Conservation (phyloP, 1,284 basidiomycete genomes). For the Trichosporon coremiiforme region DNA sequence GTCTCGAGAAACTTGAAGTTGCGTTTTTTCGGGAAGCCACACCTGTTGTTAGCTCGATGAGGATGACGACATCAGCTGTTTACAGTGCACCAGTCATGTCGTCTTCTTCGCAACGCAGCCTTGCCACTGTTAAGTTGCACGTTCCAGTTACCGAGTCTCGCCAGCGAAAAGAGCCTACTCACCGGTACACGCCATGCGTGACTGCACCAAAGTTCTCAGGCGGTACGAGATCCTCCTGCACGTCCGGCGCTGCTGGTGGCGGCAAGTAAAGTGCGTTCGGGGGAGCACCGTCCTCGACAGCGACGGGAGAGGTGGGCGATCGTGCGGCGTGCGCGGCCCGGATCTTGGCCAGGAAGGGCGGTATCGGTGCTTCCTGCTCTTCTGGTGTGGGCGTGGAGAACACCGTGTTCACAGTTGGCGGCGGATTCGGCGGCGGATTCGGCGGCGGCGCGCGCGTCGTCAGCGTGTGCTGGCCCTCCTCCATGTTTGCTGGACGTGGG, state of each 20-base stretch:
- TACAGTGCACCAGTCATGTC: neutral
- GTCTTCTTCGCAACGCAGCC: neutral
- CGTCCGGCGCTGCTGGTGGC: slow-evolving; percentile 47
- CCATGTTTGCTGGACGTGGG: slow-evolving; percentile 3
- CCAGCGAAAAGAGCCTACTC: neutral
- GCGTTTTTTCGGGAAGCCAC: slow-evolving; percentile 60
- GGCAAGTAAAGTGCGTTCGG: slow-evolving; percentile 52
- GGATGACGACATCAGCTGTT: neutral
- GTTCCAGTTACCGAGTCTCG: neutral
- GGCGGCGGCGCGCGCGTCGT: neutral
- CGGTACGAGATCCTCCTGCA: slow-evolving; percentile 52
- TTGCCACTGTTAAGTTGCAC: neutral
- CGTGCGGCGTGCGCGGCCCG: slow-evolving; percentile 21
- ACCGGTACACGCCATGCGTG: slow-evolving; percentile 59
- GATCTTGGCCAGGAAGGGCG: slow-evolving; percentile 40
- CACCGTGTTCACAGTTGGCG: slow-evolving; percentile 3
- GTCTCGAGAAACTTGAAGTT: slow-evolving; percentile 61
- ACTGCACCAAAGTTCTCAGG: slow-evolving; percentile 55
- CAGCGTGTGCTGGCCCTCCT: slow-evolving; percentile 14
- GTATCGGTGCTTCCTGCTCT: slow-evolving; percentile 19
- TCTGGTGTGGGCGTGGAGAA: neutral
- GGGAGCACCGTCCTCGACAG: neutral
- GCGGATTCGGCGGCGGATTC: no score
- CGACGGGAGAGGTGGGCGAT: neutral
- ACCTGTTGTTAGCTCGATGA: slow-evolving; percentile 23